Evolutionary conservation across 306 rosid genomes (phyloP).

Genomic region (Pyrus communis): DNA sequence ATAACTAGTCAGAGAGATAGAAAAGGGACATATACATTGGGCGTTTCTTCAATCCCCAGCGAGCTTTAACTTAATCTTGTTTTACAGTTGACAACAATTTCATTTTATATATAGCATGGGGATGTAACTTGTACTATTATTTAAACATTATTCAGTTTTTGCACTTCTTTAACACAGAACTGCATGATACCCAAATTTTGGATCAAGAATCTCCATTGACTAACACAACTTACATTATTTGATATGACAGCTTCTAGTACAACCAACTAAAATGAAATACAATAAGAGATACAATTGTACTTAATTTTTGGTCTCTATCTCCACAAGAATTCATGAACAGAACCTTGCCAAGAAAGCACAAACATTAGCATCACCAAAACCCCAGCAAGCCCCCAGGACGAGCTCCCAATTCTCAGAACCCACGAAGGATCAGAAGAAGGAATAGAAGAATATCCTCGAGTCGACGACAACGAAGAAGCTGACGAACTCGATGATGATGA

Average conservation of each 20-base stretch:
- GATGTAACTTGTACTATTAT: neutral
- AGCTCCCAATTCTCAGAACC: constrained; percentile 70
- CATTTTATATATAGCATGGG: neutral
- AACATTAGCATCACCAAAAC: constrained; percentile 58
- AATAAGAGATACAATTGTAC: neutral
- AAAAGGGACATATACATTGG: too few species aligned
- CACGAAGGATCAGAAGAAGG: constrained; percentile 63
- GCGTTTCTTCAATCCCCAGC: too few species aligned
- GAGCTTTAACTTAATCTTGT: neutral
- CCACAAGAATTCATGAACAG: constrained; percentile 63
- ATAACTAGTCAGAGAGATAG: too few species aligned
- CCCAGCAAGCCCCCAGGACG: constrained; percentile 74
- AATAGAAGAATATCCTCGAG: constrained; percentile 23
- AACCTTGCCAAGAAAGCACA: constrained; percentile 65
- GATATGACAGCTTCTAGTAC: neutral
- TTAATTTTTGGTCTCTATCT: constrained; percentile 25
- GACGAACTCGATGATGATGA: constrained; percentile 27
- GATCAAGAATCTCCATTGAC: neutral
- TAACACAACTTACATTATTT: neutral
- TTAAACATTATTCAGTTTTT: neutral
- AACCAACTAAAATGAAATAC: neutral
- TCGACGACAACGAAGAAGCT: constrained; percentile 5
- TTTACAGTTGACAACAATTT: neutral
- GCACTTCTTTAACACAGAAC: neutral
- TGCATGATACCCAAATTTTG: neutral